A percentile compares a stretch with the other conserved stretches of the same genome.
Conservation (phyloP, 225 moss, liverwort and hornwort genomes). For the Anthoceros angustus region DNA sequence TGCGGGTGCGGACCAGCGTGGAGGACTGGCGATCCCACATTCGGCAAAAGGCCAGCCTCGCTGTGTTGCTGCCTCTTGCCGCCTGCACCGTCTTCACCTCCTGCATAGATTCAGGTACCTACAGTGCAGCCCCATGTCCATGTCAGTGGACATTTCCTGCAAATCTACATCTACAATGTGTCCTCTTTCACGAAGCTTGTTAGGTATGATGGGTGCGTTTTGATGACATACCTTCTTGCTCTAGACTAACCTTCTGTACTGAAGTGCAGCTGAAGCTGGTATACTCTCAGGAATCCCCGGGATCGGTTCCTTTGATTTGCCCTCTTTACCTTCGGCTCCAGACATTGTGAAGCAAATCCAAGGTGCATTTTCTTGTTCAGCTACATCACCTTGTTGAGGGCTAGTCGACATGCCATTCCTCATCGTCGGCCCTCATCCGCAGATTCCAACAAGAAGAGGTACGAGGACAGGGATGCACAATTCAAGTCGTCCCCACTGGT, state of each 20-base stretch:
- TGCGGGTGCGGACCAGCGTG: background rate
- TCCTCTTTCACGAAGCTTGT: background rate
- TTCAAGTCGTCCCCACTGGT: slow-evolving; percentile 72
- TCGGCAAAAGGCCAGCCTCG: background rate
- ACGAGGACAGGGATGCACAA: slow-evolving; percentile 54
- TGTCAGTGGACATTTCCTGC: background rate
- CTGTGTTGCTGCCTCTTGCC: slow-evolving; percentile 25
- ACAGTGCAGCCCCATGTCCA: background rate
- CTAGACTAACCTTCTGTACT: background rate
- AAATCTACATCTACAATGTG: too few species aligned
- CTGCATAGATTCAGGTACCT: slow-evolving; percentile 17
- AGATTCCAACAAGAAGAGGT: slow-evolving; percentile 68
- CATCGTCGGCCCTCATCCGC: background rate
- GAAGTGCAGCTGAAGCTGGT: slow-evolving; percentile 58
- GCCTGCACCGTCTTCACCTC: slow-evolving; percentile 24
- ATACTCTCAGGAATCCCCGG: slow-evolving; percentile 58
- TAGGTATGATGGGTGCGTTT: background rate
- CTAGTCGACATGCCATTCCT: background rate
- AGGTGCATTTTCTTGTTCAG: slow-evolving; percentile 19
- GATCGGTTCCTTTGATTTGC: slow-evolving; percentile 50
- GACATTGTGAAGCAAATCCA: slow-evolving; percentile 40
- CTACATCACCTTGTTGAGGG: background rate
- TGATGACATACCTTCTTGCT: background rate
- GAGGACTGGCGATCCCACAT: background rate
- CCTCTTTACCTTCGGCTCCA: slow-evolving; percentile 39